A percentile compares a stretch with the other conserved stretches of the same genome.
phyloP scores from a whole-genome alignment of 1,284 basidiomycete genomes.

The Naganishia cerealis region DNA sequence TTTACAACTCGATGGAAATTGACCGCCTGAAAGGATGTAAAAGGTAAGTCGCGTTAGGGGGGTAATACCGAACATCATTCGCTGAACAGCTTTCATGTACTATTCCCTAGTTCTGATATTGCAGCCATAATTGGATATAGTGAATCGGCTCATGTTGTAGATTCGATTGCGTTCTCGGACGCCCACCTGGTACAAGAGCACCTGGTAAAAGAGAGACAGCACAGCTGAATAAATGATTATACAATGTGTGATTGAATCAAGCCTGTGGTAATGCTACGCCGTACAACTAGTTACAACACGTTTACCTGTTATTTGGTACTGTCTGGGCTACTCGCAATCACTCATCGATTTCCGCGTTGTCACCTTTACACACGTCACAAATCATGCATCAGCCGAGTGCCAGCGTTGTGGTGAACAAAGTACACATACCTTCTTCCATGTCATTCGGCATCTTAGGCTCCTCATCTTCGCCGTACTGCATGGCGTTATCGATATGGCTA shows the following conservation, averaged over 20 bases:
- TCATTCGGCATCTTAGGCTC: conserved; percentile 85
- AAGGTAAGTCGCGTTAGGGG: conserved; percentile 62
- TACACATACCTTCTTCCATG: conserved; percentile 69
- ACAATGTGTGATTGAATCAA: neutral
- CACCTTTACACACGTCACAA: neutral
- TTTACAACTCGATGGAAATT: conserved; percentile 93
- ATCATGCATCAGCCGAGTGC: neutral
- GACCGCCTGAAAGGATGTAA: conserved; percentile 82
- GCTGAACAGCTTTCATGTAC: neutral
- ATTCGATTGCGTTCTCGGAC: conserved; percentile 64
- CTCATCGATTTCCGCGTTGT: conserved; percentile 15
- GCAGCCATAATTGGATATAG: conserved; percentile 81
- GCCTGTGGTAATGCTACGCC: neutral
- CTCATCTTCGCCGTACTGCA: conserved; percentile 94
- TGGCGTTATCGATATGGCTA: conserved; percentile 93
- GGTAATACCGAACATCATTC: conserved; percentile 31
- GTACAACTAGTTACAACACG: conserved; percentile 21
- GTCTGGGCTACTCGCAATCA: neutral
- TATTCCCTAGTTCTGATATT: conserved; percentile 68
- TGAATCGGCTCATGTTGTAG: conserved; percentile 94
- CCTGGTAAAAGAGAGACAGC: conserved; percentile 15
- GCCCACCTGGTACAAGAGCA: conserved; percentile 27
- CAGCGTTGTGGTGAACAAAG: neutral
- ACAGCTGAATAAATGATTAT: neutral
- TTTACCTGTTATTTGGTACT: neutral